A percentile compares a stretch with the other conserved stretches of the same genome.
Evolutionary conservation across 768 basidiomycete species (phyloP).

Genomic region (Agaricus sinodeliciosus): DNA sequence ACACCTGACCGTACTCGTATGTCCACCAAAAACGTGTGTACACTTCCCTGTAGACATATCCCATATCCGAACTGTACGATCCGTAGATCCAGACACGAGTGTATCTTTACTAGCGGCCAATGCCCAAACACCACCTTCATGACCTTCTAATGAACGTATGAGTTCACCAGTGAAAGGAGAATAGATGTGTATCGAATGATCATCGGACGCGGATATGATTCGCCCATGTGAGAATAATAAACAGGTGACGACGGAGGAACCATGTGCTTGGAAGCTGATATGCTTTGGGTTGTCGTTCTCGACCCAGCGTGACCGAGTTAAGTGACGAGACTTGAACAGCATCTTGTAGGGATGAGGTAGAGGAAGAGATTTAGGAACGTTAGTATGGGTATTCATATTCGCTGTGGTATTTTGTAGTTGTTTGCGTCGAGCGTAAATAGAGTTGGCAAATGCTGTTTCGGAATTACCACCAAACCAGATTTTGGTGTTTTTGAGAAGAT

Average conservation of each 20-base stretch:
- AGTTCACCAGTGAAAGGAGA: constrained; percentile 78
- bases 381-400: neutral
- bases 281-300: constrained; percentile 66
- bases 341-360: constrained; percentile 86
- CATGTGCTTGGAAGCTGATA: constrained; percentile 81
- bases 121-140: constrained; percentile 97
- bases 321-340: constrained; percentile 87
- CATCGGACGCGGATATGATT: constrained; percentile 95
- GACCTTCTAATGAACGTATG: constrained; percentile 72
- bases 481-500: constrained; percentile 73
- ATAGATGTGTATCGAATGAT: constrained; percentile 94
- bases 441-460: constrained; percentile 72
- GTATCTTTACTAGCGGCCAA: constrained; percentile 84
- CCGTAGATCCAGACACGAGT: constrained; percentile 88
- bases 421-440: constrained; percentile 58
- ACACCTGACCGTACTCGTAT: constrained; percentile 94
- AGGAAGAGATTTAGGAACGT: constrained; percentile 45
- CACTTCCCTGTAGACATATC: constrained; percentile 73
- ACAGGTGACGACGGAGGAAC: constrained; percentile 89
- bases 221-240: constrained; percentile 91
- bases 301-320: constrained; percentile 67
- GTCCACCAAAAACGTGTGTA: constrained; percentile 92
- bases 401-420: constrained; percentile 18
- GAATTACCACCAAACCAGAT: constrained; percentile 88
- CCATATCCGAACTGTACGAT: constrained; percentile 92